Evolutionary conservation across 805 yeast genomes (phyloP), one percentile per base, ranked within the genome.

Genomic region (Candida railenensis): DNA sequence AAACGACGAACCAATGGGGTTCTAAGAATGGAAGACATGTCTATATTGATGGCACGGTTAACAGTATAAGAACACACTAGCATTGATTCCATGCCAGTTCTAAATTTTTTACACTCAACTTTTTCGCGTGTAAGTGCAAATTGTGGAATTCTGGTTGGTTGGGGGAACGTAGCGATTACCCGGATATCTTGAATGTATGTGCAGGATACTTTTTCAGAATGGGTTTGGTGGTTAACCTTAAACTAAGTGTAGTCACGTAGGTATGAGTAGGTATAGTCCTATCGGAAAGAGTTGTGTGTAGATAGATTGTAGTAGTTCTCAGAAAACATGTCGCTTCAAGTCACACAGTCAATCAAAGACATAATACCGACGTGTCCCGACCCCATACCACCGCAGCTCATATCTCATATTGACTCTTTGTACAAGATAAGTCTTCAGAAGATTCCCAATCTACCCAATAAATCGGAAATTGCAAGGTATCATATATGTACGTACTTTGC

Each of bases 401-500:
- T 71, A 11, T 58, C 69, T 16, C 65, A 65, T 58, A 59, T 76
- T 4, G 76, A 66, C 32, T 71, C 77, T 2, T 57, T 82, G 12
- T 81, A 82, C 55, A 70, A 67, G 50, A 61, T 76, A 1, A 74
- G 85, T 18, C 68, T 85, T n/a, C 78, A 71, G 46, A 73, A 76
- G 51, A 70, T 71, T 39, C 77, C 78, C 48, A 59, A 65, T 2
- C 59, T 85, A 19, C 74, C 79, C 12, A 73, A 74, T 21, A 72
- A 72, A 34, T 78, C 81, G 43, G 91, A 86, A 51, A 67, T 77
- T 2, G 89, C 89, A 1, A 67, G 92, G 45, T 75, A 74, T 46
- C 91, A 86, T 58, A 59, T 87, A 11, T 82, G 89, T 59, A 86
- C 89, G 3, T 79, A 67, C 50, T 58, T 85, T 20, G 84, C 87